Evolutionary conservation across 2,329 filamentous ascomycete species (phyloP).

Genomic region (Furcasterigmium furcatum): DNA sequence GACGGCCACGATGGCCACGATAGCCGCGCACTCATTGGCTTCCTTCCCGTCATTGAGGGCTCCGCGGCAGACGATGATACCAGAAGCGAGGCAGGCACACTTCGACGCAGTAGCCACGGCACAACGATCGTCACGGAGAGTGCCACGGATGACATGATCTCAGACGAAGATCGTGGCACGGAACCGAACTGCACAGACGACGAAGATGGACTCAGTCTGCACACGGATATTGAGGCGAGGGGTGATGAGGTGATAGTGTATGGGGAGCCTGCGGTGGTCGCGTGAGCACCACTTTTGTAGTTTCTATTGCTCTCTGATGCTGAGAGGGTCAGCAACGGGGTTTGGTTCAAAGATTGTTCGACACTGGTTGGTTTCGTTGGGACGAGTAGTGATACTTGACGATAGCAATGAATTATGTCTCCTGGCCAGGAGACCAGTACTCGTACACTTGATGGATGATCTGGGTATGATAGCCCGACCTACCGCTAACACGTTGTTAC

Average conservation of each 20-base stretch:
- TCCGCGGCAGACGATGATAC: constrained; percentile 25
- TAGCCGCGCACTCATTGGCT: constrained; percentile 2
- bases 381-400: not conserved
- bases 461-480: no score
- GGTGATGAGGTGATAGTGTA: constrained; percentile 5
- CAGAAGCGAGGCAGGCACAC: constrained; percentile 52
- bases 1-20: not conserved
- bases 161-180: constrained; percentile 30
- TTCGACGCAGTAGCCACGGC: constrained; percentile 44
- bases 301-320: no score
- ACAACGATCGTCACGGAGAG: constrained; percentile 42
- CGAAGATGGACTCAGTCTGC: no score
- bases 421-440: not conserved
- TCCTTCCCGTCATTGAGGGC: constrained; percentile 8
- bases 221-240: constrained; percentile 6
- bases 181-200: constrained; percentile 33
- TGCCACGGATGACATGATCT: constrained; percentile 11
- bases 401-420: not conserved
- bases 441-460: constrained; percentile 11
- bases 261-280: constrained; percentile 16
- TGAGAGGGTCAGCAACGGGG: no score
- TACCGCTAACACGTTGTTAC: no score
- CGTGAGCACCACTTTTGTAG: constrained; percentile 30
- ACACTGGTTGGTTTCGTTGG: not conserved
- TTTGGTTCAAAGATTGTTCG: constrained; percentile 43